Evolutionary conservation across 148 eudicot species (phyloP).

Genomic region (Fallopia convolvulus): DNA sequence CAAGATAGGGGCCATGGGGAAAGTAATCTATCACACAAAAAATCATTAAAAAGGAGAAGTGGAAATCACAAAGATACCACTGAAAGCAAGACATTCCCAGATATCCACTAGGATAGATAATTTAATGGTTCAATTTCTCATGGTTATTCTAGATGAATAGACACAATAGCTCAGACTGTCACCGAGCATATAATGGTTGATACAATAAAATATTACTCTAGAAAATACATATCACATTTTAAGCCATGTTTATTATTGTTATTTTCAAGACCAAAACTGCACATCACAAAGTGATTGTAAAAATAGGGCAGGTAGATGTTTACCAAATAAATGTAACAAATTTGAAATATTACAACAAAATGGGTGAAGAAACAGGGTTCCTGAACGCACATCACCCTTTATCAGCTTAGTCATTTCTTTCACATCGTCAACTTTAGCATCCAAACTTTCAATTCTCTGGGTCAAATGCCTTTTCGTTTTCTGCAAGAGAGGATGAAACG

Average conservation of each 20-base stretch:
- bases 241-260: background rate
- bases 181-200: background rate
- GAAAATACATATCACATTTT: background rate
- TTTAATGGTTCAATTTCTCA: background rate
- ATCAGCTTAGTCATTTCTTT: constrained; percentile 59
- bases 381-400: constrained; percentile 42
- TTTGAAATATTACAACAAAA: background rate
- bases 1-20: too few relatives aligned
- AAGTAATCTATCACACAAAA: background rate
- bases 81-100: background rate
- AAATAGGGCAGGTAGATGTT: background rate
- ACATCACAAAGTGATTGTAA: background rate
- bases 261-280: background rate
- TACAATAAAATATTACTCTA: background rate
- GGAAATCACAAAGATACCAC: too few relatives aligned
- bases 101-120: background rate
- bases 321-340: background rate
- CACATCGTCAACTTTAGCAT: constrained; percentile 78
- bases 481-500: constrained; percentile 27
- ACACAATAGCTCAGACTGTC: background rate
- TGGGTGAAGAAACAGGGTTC: background rate
- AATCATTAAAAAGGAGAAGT: too few relatives aligned
- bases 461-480: constrained; percentile 76
- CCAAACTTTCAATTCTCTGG: constrained; percentile 72
- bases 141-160: background rate